These are phyloP conservation scores for Ophiostoma himal-ulmi DNA, from an alignment of 2,329 filamentous ascomycete species.

Conservation along the genomic window DNA sequence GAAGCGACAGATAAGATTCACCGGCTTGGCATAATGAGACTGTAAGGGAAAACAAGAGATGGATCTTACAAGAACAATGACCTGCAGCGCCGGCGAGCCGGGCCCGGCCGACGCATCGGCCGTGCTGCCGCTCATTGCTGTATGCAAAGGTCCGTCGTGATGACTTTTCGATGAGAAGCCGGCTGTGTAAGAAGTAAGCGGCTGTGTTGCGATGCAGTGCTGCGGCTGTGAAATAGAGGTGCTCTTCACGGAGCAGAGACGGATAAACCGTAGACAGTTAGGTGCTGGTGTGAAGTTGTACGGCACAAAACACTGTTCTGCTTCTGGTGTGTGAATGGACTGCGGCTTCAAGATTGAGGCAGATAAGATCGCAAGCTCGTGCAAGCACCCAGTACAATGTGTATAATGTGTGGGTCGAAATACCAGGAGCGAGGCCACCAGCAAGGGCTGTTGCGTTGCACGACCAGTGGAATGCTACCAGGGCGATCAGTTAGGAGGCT, in stretches of 20 bases:
- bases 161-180: not conserved
- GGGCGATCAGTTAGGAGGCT: conserved; percentile 3
- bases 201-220: conserved; percentile 6
- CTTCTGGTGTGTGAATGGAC: not conserved
- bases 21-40: not conserved
- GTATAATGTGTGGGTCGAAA: conserved; percentile 4
- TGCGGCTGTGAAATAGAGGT: not conserved
- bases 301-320: not conserved
- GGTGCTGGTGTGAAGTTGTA: not conserved
- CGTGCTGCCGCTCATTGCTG: conserved; percentile 23
- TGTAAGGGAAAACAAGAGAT: conserved; percentile 10
- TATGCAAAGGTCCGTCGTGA: not conserved
- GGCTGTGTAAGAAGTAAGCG: not conserved
- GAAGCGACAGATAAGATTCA: not conserved
- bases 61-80: conserved; percentile 65
- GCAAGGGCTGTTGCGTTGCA: not conserved
- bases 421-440: not conserved
- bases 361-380: not conserved
- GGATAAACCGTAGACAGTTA: not conserved
- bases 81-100: conserved; percentile 53
- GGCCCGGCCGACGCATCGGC: conserved; percentile 21
- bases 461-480: not conserved
- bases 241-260: not conserved
- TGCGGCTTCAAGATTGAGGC: conserved; percentile 2
- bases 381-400: not conserved